These are phyloP conservation scores for Paecilomyces variotii DNA, from an alignment of 2,329 filamentous ascomycete species.

Conservation along the genomic window DNA sequence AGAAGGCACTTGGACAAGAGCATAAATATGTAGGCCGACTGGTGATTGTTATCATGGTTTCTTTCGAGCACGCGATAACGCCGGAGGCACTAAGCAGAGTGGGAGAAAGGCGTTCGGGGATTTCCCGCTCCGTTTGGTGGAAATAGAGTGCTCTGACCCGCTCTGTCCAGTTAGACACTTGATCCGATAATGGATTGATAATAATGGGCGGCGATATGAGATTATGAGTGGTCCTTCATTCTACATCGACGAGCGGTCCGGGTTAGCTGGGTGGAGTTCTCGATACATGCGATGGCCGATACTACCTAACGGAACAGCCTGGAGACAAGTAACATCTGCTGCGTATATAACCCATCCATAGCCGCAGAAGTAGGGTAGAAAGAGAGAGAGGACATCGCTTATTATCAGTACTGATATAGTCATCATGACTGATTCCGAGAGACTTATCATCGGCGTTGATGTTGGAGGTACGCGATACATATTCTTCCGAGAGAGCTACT, in stretches of 20 bases:
- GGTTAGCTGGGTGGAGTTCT: neutral
- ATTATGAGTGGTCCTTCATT: neutral
- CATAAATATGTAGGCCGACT: neutral
- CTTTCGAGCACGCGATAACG: neutral
- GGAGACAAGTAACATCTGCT: too few relatives aligned
- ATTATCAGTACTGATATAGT: neutral
- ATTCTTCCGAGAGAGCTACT: neutral
- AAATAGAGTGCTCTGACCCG: neutral
- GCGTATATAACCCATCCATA: neutral
- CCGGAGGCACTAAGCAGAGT: neutral
- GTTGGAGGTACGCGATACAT: constrained; percentile 17
- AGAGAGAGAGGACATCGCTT: neutral
- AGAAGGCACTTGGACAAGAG: neutral
- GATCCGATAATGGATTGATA: neutral
- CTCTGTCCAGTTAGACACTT: neutral
- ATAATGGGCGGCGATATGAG: neutral
- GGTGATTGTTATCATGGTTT: neutral
- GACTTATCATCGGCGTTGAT: constrained; percentile 30
- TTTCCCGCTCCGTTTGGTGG: neutral
- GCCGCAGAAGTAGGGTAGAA: neutral
- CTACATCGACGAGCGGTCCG: neutral
- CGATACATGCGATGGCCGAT: neutral
- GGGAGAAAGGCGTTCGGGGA: neutral
- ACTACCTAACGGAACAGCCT: neutral
- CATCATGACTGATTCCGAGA: neutral